These are phyloP conservation scores for Trametopsis cervina DNA, from an alignment of 768 basidiomycete genomes.

Conservation along the genomic window DNA sequence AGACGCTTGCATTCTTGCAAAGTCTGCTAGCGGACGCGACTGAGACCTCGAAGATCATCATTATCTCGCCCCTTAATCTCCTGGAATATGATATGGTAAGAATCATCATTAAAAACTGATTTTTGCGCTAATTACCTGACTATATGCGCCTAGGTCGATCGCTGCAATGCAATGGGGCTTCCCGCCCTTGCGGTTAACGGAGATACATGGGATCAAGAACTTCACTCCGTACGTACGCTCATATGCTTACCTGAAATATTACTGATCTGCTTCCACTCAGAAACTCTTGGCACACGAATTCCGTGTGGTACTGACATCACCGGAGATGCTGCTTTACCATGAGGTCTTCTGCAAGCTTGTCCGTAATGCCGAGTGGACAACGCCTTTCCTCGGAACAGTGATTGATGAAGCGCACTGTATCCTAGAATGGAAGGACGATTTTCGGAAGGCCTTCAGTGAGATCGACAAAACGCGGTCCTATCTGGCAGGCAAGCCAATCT, in stretches of 20 bases:
- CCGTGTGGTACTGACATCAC: slow-evolving; percentile 26
- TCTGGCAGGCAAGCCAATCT: slow-evolving; percentile 7
- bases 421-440: slow-evolving; percentile 7
- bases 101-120: not conserved
- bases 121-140: not conserved
- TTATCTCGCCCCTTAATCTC: slow-evolving; percentile 18
- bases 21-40: slow-evolving; percentile 10
- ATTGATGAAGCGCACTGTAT: slow-evolving; percentile 17
- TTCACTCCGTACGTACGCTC: slow-evolving; percentile 24
- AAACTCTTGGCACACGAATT: slow-evolving; percentile 22
- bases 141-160: slow-evolving; percentile 10
- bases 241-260: not conserved
- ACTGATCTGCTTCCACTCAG: not conserved
- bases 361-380: slow-evolving; percentile 3
- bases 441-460: slow-evolving; percentile 5
- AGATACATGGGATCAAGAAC: slow-evolving; percentile 24
- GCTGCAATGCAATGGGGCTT: slow-evolving; percentile 26
- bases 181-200: slow-evolving; percentile 29
- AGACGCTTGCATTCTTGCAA: slow-evolving; percentile 20
- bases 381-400: slow-evolving; percentile 2
- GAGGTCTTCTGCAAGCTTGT: slow-evolving; percentile 22
- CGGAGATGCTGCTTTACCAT: slow-evolving; percentile 18
- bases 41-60: slow-evolving; percentile 2
- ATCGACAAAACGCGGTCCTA: slow-evolving; percentile 3
- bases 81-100: slow-evolving; percentile 20